Evolutionary conservation across 208 protist species (phyloP).

Genomic region (Acanthamoeba triangularis): DNA sequence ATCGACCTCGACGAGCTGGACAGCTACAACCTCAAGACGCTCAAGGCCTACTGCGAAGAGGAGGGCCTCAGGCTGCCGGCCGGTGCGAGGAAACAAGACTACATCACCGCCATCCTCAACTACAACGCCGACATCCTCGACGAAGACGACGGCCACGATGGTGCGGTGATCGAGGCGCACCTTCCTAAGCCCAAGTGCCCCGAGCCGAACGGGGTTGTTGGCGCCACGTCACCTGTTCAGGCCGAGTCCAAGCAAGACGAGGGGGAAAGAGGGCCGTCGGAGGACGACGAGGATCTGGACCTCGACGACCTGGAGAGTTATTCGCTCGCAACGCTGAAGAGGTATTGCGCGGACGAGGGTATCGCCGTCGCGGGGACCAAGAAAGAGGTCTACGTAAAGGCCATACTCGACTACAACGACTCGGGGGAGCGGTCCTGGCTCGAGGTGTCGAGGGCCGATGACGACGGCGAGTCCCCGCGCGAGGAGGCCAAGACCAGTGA

Average conservation of each 20-base stretch:
- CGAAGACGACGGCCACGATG: background rate
- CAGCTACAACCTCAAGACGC: background rate
- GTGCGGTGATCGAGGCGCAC: background rate
- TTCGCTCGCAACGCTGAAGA: constrained; percentile 1
- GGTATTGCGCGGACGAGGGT: background rate
- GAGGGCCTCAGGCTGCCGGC: background rate
- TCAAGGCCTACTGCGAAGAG: constrained; percentile 10
- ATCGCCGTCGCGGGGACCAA: background rate
- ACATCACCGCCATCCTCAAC: constrained; percentile 22
- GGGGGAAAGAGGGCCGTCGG: too few species aligned
- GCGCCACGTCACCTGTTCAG: background rate
- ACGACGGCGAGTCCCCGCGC: background rate
- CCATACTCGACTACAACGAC: background rate
- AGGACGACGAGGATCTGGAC: background rate
- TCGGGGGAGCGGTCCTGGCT: background rate
- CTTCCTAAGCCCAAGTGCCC: background rate
- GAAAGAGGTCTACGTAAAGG: background rate
- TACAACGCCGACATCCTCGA: background rate
- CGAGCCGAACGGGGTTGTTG: background rate
- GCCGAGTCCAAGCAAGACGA: background rate
- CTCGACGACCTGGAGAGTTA: background rate
- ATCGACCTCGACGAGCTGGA: constrained; percentile 20
- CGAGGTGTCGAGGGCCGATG: background rate
- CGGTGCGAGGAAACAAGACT: background rate
- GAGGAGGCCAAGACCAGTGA: background rate